phyloP scores from a whole-genome alignment of 192 early-diverging fungal species.

The Geranomyces variabilis region DNA sequence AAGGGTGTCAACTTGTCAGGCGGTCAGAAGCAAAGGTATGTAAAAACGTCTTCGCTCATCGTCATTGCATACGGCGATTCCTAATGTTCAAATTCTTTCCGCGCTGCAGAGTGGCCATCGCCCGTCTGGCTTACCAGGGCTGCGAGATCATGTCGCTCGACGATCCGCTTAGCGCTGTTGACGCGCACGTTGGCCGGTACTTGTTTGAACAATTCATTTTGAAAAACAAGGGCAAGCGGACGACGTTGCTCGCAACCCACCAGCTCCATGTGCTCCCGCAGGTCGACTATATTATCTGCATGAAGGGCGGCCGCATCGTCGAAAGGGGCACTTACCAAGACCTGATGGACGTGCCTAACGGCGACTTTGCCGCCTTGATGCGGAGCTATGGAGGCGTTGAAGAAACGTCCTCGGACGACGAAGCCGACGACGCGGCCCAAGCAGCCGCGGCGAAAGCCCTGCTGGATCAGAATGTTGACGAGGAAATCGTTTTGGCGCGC shows the following conservation, averaged over 20 bases:
- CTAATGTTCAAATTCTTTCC: no score
- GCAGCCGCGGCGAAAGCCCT: conserved; percentile 8
- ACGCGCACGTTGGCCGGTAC: conserved; percentile 62
- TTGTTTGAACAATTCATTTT: conserved; percentile 76
- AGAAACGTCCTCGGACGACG: conserved; percentile 45
- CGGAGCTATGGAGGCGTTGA: conserved; percentile 63
- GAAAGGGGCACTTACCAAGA: conserved; percentile 69
- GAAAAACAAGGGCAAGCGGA: conserved; percentile 70
- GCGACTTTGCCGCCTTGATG: conserved; percentile 67
- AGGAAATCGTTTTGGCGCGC: conserved; percentile 24
- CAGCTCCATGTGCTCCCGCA: conserved; percentile 75
- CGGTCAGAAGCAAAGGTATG: conserved; percentile 82
- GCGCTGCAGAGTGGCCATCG: conserved; percentile 27
- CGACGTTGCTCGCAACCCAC: conserved; percentile 85
- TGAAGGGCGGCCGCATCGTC: conserved; percentile 72
- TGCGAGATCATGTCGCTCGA: conserved; percentile 81
- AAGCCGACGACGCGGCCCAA: conserved; percentile 46
- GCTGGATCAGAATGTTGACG: conserved; percentile 1
- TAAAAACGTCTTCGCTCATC: no score
- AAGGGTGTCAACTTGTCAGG: conserved; percentile 55
- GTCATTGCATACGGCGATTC: no score
- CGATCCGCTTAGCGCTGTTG: conserved; percentile 86
- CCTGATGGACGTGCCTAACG: conserved; percentile 55
- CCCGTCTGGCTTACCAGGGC: conserved; percentile 75
- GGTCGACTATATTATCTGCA: conserved; percentile 70